Conservation (phyloP, 2,329 filamentous ascomycete species). For the Fusarium bactridioides region DNA sequence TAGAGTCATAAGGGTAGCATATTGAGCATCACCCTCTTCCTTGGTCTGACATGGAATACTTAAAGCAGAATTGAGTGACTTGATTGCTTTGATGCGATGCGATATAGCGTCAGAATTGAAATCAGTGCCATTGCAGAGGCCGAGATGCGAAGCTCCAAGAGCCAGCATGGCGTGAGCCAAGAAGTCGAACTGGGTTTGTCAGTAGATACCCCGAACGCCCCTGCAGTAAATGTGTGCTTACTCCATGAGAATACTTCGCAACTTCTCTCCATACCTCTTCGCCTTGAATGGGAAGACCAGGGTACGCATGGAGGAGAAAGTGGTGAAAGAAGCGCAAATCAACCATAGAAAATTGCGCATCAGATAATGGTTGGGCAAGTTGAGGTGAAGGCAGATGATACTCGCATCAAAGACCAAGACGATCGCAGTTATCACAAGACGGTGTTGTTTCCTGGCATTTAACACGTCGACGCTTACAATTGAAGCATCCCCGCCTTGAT, state of each 20-base stretch:
- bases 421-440: not conserved
- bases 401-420: not conserved
- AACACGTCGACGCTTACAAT: not conserved
- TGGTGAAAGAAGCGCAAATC: not conserved
- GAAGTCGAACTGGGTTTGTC: not conserved
- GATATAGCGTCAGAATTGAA: not conserved
- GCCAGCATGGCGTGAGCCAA: not conserved
- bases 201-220: rapidly evolving
- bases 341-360: not conserved
- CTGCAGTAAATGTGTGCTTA: rapidly evolving
- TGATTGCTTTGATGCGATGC: not conserved
- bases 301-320: not conserved
- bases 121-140: not conserved
- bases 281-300: not conserved
- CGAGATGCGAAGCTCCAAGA: not conserved
- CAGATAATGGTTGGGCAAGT: not conserved
- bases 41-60: not conserved
- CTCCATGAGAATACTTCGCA: not conserved
- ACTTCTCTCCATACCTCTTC: not conserved
- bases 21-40: not conserved
- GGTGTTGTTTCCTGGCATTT: not conserved
- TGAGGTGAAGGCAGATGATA: not conserved
- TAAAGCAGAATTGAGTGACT: not conserved
- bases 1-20: not conserved
- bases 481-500: not conserved